These are phyloP conservation scores for Hortaea werneckii DNA, from an alignment of 2,329 filamentous ascomycete genomes.

Conservation along the genomic window DNA sequence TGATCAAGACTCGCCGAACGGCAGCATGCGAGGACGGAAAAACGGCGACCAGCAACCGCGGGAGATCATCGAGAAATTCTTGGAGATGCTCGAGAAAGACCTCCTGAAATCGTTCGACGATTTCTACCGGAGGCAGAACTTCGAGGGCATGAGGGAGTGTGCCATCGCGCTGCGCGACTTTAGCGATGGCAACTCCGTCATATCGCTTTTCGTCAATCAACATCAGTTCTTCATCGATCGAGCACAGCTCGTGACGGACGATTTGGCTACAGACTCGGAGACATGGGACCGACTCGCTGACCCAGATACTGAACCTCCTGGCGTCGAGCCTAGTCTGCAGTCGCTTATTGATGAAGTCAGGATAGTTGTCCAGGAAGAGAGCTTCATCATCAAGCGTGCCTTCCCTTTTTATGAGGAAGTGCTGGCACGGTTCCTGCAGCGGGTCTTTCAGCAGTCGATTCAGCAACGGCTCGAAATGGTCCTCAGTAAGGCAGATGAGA, in stretches of 20 bases:
- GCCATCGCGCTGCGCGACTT: constrained; percentile 90
- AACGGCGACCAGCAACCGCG: constrained; percentile 43
- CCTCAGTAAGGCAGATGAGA: constrained; percentile 81
- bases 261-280: constrained; percentile 62
- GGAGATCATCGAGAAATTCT: constrained; percentile 92
- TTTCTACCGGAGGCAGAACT: constrained; percentile 89
- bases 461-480: constrained; percentile 95
- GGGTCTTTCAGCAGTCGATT: constrained; percentile 95
- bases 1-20: constrained; percentile 29
- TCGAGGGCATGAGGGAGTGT: constrained; percentile 96
- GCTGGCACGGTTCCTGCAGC: constrained; percentile 81
- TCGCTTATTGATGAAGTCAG: constrained; percentile 88
- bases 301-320: constrained; percentile 82
- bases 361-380: constrained; percentile 93
- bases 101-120: constrained; percentile 93
- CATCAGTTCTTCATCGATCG: constrained; percentile 99
- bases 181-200: constrained; percentile 89
- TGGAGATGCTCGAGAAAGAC: constrained; percentile 90
- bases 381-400: constrained; percentile 88
- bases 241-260: constrained; percentile 81
- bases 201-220: constrained; percentile 94
- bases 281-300: constrained; percentile 87
- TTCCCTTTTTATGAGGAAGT: constrained; percentile 97
- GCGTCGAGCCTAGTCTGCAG: constrained; percentile 84
- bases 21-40: constrained; percentile 37